Base-by-base conservation (phyloP, 1,284 basidiomycete genomes). In the Hypsizygus ulmarius region DNA sequence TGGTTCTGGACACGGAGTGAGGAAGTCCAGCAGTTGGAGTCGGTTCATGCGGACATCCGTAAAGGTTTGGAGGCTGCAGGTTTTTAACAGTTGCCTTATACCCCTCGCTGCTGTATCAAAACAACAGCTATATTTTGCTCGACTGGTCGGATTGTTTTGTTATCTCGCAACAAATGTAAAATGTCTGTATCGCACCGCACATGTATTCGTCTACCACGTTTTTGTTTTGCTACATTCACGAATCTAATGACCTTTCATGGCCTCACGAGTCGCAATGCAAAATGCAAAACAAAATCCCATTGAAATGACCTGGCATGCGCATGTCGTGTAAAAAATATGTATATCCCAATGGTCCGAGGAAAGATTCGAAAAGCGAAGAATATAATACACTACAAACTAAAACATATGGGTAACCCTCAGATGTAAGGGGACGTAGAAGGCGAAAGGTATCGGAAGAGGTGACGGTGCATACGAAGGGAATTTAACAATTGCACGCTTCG, bases 401-500 rank as follows among this genome's bases (percentile, higher is more conserved):
- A 28, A 48, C 50, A 38, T 47, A 42, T 39, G 53, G 46, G 50
- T 54, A 44, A 33, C 40, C 40, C 47, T 55, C 47, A 15, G 15
- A 40, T 45, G 49, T 37, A 38, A 48, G 37, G 39, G 29, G 19
- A 38, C 38, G 41, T 28, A 38, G 51, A 44, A 36, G 50, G 50
- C 52, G 52, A 53, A 52, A 43, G 50, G 39, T 55, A 53, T 51
- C 56, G 50, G 52, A 44, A 49, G 47, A 42, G 46, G 41, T 30
- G 21, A 33, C 12, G 21, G 21, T 45, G 33, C 35, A 39, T 29
- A 52, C 28, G n/a, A 43, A 54, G 39, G 43, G 53, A 49, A 57
- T 59, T 77, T 70, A 90, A 66, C 87, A 90, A 62, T 89, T 90
- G 73, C 88, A 91, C 49, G 71, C 69, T 43, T 90, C 88, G 52